Percentiles rank a stretch among this genome's conserved stretches.
These are phyloP conservation scores for Chloranthus sessilifolius DNA, from an alignment of 164 flowering plant genomes.

Conservation along the genomic window DNA sequence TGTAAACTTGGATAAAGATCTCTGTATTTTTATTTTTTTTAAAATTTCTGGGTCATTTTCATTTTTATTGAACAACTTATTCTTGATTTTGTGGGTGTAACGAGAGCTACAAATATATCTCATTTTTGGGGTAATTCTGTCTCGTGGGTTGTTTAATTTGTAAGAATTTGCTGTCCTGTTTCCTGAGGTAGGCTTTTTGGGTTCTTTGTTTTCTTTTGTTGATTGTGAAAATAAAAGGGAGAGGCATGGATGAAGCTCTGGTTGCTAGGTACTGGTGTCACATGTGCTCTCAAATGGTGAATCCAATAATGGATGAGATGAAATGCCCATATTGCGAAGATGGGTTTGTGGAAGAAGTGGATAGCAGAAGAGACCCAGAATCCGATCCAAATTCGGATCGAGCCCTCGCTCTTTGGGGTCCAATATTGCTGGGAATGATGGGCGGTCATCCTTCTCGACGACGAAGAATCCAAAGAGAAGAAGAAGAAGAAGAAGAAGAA, in stretches of 20 bases:
- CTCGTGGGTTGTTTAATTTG: slow-evolving; percentile 1
- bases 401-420: slow-evolving; percentile 79
- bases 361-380: slow-evolving; percentile 12
- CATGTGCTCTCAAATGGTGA: slow-evolving; percentile 58
- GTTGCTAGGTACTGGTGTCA: slow-evolving; percentile 73
- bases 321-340: slow-evolving; percentile 69
- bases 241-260: slow-evolving; percentile 49
- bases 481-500: slow-evolving; percentile 32
- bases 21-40: too few relatives aligned
- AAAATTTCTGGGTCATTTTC: too few relatives aligned
- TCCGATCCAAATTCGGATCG: slow-evolving; percentile 41
- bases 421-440: slow-evolving; percentile 79
- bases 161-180: not conserved
- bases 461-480: slow-evolving; percentile 24
- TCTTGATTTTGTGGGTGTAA: too few relatives aligned
- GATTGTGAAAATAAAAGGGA: slow-evolving; percentile 1
- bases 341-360: slow-evolving; percentile 78
- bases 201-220: not conserved
- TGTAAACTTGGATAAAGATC: not conserved
- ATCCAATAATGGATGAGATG: slow-evolving; percentile 62
- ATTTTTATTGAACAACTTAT: too few relatives aligned
- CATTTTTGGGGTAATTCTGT: not conserved
- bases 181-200: slow-evolving; percentile 5
- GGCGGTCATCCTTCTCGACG: slow-evolving; percentile 36
- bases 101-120: not conserved